phyloP scores from a whole-genome alignment of 2,329 filamentous ascomycete genomes.

The Ilyonectria destructans region DNA sequence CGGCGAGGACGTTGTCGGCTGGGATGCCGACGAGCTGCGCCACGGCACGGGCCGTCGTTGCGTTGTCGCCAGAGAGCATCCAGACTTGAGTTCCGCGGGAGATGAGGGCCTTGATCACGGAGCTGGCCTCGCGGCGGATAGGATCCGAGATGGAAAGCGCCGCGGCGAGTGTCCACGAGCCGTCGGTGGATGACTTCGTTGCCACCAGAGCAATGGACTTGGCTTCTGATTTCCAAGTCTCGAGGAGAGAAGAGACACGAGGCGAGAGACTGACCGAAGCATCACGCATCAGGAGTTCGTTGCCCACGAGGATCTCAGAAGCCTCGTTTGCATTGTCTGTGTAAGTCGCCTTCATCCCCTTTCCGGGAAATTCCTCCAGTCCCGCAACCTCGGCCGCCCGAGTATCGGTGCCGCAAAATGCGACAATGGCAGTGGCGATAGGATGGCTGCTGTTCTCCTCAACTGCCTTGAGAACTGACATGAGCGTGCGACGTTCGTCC shows the following conservation, averaged over 20 bases:
- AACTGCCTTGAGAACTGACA: slow-evolving; percentile 72
- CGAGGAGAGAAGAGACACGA: slow-evolving; percentile 56
- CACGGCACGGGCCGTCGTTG: slow-evolving; percentile 86
- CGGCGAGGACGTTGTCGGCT: slow-evolving; percentile 83
- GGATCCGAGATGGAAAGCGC: slow-evolving; percentile 86
- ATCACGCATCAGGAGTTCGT: slow-evolving; percentile 78
- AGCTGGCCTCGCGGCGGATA: slow-evolving; percentile 80
- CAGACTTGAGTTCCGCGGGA: slow-evolving; percentile 81
- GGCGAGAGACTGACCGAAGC: slow-evolving; percentile 59
- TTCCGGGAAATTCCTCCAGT: slow-evolving; percentile 80
- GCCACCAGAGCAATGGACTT: slow-evolving; percentile 77
- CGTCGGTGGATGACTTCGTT: slow-evolving; percentile 50
- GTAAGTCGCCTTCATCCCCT: slow-evolving; percentile 76
- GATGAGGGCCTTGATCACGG: slow-evolving; percentile 77
- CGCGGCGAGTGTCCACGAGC: slow-evolving; percentile 70
- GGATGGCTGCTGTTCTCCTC: slow-evolving; percentile 84
- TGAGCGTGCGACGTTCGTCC: slow-evolving; percentile 52
- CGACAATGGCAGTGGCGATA: slow-evolving; percentile 79
- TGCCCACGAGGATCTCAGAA: slow-evolving; percentile 77
- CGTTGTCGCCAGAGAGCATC: slow-evolving; percentile 95
- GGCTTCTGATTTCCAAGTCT: slow-evolving; percentile 74
- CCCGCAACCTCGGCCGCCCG: slow-evolving; percentile 55
- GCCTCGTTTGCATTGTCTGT: slow-evolving; percentile 45
- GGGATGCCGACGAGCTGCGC: slow-evolving; percentile 84
- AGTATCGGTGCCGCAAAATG: slow-evolving; percentile 68